Evolutionary conservation across 768 basidiomycete species (phyloP), one percentile per base, ranked within the genome.

Genomic region (Phaffia australis): DNA sequence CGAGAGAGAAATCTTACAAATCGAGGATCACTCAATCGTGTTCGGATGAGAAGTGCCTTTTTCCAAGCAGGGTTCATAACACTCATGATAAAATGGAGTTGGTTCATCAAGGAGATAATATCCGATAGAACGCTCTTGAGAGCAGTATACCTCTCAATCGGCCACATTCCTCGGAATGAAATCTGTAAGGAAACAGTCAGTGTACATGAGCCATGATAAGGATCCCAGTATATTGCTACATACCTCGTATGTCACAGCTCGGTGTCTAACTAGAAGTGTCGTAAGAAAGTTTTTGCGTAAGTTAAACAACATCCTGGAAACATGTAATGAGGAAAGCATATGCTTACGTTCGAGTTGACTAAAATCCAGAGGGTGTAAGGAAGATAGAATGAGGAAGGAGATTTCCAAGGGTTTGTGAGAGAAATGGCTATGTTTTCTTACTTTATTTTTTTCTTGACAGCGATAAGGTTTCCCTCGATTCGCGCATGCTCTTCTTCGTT

Each of bases 31-130:
- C 85, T 78, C 67, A 93, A 81, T 15, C 87, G 80, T 0, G 88
- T 87, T 42, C 89, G 78, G 23, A 81, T 81, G 21, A 92, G 79
- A 69, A 91, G 84, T 0, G 89, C 89, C 15, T 80, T 79, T 1
- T 85, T 80, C 89, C 90, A 93, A 15, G 83, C 80, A 1, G 84
- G 83, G 57, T 89, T 86, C 58, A 92, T 79, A 68, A 85, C 82
- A 54, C 83, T 81, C 11, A 88, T 76, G 16, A 88, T 82, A 8
- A 87, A 87, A 77, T 85, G 80, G 8, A 93, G 75, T 71, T 91
- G 84, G 0, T 85, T 84, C 3, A 93, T 77, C 0, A 84, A 80
- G 70, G 83, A 83, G 1, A 85, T 79, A 25, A 87, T 78, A 77
- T 89, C 83, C 68, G 87, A 87, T 57, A 63, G 66, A 11, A 70